Evolutionary conservation across 1,284 basidiomycete genomes (phyloP), one percentile per base, ranked within the genome.

Genomic region (Sporisorium iseilematis-ciliati): DNA sequence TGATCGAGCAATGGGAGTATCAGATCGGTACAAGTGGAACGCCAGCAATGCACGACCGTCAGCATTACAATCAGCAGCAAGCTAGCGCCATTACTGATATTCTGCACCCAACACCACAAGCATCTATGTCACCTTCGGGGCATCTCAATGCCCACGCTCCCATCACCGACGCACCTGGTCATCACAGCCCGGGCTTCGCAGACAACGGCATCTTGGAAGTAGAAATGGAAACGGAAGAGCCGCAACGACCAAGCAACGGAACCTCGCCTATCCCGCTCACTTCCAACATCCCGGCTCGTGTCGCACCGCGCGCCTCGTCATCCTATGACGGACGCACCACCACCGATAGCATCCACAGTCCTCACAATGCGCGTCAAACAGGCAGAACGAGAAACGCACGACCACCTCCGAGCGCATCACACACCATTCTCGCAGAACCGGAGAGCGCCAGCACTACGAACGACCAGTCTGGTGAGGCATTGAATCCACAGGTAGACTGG

Each of bases 1-100:
- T 75, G 16, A 64, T 75, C 50, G 73, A 75, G 18, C 73, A 75
- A 54, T 75, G 73, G 73, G 54, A 64, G 21, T 75, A 75, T 46
- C 73, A 75, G 53, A 31, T 60, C 6, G 65, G 58, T 4, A n/a
- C 45, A 4, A 31, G 45, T 4, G 43, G 18, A 18, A 50, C 35
- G 7, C 26, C 18, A n/a, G 45, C 25, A 2, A 35, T 54, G 25
- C 49, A 55, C 16, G 26, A 25, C 14, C 11, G 16, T 26, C 46
- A 55, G 6, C 54, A 45, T 31, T 21, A 46, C 10, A 42, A 52
- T 16, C 48, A 53, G 42, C 46, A 52, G n/a, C 49, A 57, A 4
- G 11, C 6, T 35, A 23, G 12, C 45, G 35, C 20, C 33, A 26
- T 21, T n/a, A 11, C 2, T 5, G 7, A 46, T 8, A 18, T 3